A percentile compares a stretch with the other conserved stretches of the same genome.
Conservation (phyloP, 306 rosid genomes). For the Echinosophora koreensis region DNA sequence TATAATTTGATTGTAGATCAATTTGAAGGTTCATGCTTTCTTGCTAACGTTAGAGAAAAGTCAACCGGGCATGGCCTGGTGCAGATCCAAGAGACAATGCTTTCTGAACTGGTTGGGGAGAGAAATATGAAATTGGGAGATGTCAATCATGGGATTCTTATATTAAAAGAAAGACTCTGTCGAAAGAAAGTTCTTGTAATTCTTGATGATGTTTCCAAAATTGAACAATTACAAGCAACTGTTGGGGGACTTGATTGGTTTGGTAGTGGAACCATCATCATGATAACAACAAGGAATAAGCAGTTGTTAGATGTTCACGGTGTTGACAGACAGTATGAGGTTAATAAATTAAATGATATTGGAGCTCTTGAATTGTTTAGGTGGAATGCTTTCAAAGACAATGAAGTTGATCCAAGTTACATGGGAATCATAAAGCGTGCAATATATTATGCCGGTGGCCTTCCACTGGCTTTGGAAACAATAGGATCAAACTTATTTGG, state of each 20-base stretch:
- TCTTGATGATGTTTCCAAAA: conserved; percentile 15
- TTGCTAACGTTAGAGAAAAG: conserved; percentile 2
- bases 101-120: background rate
- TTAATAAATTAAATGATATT: no score
- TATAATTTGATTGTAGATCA: background rate
- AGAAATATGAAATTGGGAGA: background rate
- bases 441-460: no score
- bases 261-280: conserved; percentile 5
- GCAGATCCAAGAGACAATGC: background rate
- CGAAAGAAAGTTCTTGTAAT: background rate
- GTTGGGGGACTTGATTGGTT: conserved; percentile 11
- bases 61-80: background rate
- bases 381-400: no score
- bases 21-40: conserved; percentile 25
- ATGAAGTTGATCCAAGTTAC: no score
- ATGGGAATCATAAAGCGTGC: no score
- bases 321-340: no score
- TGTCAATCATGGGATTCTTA: background rate
- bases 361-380: no score
- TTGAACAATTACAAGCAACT: conserved; percentile 7
- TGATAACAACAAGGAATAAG: background rate
- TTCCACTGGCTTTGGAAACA: no score
- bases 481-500: no score
- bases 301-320: no score
- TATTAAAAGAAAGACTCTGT: background rate